A percentile compares a stretch with the other conserved stretches of the same genome.
phyloP scores from a whole-genome alignment of 2,329 filamentous ascomycete genomes.

The Scedosporium dehoogii region DNA sequence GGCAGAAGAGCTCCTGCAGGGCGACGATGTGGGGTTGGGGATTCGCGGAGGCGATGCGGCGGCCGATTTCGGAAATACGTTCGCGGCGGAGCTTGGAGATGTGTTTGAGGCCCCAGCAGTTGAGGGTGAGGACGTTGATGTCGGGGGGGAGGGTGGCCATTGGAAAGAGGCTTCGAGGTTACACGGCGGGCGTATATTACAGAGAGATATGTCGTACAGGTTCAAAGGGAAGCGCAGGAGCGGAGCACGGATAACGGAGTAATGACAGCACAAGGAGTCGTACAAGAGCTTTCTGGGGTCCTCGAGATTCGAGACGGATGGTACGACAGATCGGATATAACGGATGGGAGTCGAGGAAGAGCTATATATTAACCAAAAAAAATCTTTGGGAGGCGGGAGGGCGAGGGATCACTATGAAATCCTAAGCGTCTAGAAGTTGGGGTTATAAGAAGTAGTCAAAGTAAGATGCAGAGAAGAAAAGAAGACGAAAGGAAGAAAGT shows the following conservation, averaged over 20 bases:
- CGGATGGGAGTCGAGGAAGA: not conserved
- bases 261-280: no score
- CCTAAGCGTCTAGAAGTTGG: not conserved
- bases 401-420: not conserved
- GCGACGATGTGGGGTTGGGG: slow-evolving; percentile 76
- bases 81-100: slow-evolving; percentile 68
- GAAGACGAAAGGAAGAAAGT: no score
- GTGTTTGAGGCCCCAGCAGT: slow-evolving; percentile 94
- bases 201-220: slow-evolving; percentile 3
- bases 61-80: slow-evolving; percentile 76
- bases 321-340: not conserved
- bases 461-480: not conserved
- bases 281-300: not conserved
- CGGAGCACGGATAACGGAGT: not conserved
- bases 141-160: slow-evolving; percentile 22
- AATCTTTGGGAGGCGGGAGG: not conserved
- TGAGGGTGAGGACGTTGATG: slow-evolving; percentile 77
- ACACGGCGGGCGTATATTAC: slow-evolving; percentile 3
- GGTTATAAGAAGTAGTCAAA: not conserved
- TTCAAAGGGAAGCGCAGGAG: not conserved
- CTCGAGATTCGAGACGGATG: not conserved
- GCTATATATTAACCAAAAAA: not conserved
- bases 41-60: slow-evolving; percentile 58
- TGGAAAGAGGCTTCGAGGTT: not conserved
- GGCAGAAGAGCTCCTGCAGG: slow-evolving; percentile 92